Conservation (phyloP, 768 basidiomycete genomes). For the Phallus indusiatus region DNA sequence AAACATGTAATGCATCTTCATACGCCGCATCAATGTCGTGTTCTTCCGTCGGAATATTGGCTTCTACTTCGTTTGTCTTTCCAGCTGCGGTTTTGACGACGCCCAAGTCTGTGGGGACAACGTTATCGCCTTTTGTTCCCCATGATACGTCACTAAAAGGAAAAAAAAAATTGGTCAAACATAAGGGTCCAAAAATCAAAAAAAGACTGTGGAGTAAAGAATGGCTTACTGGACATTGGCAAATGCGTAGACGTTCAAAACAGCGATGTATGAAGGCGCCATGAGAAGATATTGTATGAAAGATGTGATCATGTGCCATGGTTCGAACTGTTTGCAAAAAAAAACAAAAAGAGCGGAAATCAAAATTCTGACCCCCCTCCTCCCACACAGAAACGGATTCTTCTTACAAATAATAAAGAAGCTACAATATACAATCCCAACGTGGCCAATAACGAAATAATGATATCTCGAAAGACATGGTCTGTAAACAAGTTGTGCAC, state of each 20-base stretch:
- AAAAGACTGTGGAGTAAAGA: background rate
- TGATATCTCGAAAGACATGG: conserved; percentile 74
- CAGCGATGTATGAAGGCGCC: conserved; percentile 89
- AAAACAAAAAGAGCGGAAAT: background rate
- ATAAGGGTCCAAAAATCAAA: background rate
- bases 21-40: conserved; percentile 86
- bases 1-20: conserved; percentile 80
- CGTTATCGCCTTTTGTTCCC: conserved; percentile 96
- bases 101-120: conserved; percentile 75
- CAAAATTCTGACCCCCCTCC: no score
- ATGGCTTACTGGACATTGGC: conserved; percentile 3
- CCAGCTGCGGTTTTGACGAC: conserved; percentile 52
- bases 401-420: conserved; percentile 71
- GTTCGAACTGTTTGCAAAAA: conserved; percentile 60
- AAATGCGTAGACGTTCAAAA: conserved; percentile 79
- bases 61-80: conserved; percentile 76
- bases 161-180: background rate
- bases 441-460: conserved; percentile 79
- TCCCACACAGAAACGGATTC: no score
- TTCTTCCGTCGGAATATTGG: conserved; percentile 74
- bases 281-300: conserved; percentile 89
- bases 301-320: conserved; percentile 97
- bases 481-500: conserved; percentile 66
- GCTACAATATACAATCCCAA: conserved; percentile 81
- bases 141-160: conserved; percentile 70